phyloP scores from a whole-genome alignment of 2,329 filamentous ascomycete genomes.

The Sporothrix euskadiensis region DNA sequence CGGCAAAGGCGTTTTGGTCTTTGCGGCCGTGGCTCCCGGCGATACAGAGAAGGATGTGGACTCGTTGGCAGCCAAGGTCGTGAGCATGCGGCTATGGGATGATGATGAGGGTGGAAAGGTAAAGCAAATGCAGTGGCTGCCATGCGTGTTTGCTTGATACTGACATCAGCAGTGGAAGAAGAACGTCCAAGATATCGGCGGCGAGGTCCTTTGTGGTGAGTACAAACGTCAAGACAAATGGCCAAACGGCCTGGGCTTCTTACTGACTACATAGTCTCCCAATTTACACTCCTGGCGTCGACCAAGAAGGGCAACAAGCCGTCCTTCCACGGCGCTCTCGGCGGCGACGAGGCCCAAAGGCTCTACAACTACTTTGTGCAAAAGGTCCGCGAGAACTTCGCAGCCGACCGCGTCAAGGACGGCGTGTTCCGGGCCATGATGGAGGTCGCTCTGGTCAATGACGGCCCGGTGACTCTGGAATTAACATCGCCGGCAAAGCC shows the following conservation, averaged over 20 bases:
- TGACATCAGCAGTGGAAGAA: slow-evolving; percentile 68
- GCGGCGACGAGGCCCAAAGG: slow-evolving; percentile 72
- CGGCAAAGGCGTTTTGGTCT: slow-evolving; percentile 82
- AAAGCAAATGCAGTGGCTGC: slow-evolving; percentile 36
- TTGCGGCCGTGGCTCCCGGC: slow-evolving; percentile 86
- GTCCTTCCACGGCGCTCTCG: slow-evolving; percentile 86
- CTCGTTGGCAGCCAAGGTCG: slow-evolving; percentile 75
- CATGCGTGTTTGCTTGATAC: neutral
- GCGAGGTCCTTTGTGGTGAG: slow-evolving; percentile 91
- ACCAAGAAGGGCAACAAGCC: slow-evolving; percentile 97
- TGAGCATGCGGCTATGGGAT: slow-evolving; percentile 92
- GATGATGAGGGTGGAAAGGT: slow-evolving; percentile 71
- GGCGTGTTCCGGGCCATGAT: slow-evolving; percentile 99
- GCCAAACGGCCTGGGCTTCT: neutral
- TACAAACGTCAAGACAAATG: neutral
- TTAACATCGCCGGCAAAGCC: neutral
- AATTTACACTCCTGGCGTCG: slow-evolving; percentile 89
- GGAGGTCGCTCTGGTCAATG: slow-evolving; percentile 91
- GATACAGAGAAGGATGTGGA: slow-evolving; percentile 90
- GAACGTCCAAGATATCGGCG: slow-evolving; percentile 81
- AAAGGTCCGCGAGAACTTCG: slow-evolving; percentile 72
- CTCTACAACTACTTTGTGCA: slow-evolving; percentile 83
- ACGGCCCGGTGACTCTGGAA: slow-evolving; percentile 59
- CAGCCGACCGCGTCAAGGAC: slow-evolving; percentile 76
- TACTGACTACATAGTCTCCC: slow-evolving; percentile 66